Base-by-base conservation (phyloP, 2,329 filamentous ascomycete genomes). In the Karstenula rhodostoma region DNA sequence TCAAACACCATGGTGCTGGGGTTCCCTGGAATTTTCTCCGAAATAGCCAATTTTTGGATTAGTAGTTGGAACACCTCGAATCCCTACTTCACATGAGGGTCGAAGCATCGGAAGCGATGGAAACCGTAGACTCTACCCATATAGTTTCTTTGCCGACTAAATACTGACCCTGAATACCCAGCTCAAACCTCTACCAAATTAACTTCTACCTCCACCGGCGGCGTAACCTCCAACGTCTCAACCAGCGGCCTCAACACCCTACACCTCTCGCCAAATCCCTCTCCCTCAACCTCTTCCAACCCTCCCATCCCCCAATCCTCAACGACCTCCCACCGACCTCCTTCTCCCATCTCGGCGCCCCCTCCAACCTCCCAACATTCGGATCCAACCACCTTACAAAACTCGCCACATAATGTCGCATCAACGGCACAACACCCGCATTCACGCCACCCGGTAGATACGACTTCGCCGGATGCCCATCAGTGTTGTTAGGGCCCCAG, bases 321-420 rank as follows among this genome's bases (percentile, higher is more conserved):
- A 72, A 68, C 60, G 81, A 60, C 22, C 78, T 67, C 19, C 61
- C 66, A 22, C 71, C 67, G 50, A 65, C 69, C 72, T 82, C 87
- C 4, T 74, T 72, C 62, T 79, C 74, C 88, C 87, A 90, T 57
- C 75, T 75, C 3, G 86, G 85, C 46, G 80, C 79, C 0, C 81
- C 82, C 0, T 63, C 40, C 46, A 75, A 63, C 9, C 85, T 81
- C 57, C 82, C 76, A 17, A 67, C 80, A 71, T 93, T 94, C 0
- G 91, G 91, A 73, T 94, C 81, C 40, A 87, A 82, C 0, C 81
- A 82, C 27, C 85, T 79, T 61, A 94, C 87, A 71, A 94, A 94
- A 64, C 87, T 91, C 1, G 87, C 86, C 89, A 90, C 93, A 75
- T 93, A 94, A 0, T 82, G 84, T 69, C 92, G 89, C 29, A 90